Conservation (phyloP, 2,329 filamentous ascomycete genomes). For the Diaporthe amygdali region DNA sequence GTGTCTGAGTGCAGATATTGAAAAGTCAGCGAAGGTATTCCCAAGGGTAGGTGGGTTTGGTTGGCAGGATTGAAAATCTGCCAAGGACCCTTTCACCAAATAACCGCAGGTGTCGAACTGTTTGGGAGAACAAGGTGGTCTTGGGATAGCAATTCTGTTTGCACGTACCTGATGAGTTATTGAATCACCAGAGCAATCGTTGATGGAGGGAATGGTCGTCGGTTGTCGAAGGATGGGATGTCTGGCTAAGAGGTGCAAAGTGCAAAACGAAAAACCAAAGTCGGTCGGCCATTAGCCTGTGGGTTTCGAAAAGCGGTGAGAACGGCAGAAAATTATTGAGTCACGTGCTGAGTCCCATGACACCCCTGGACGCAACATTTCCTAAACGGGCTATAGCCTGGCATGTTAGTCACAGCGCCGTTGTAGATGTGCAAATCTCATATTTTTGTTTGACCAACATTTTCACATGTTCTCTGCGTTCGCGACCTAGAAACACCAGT, state of each 20-base stretch:
- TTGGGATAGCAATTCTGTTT: not conserved
- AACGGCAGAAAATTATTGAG: not conserved
- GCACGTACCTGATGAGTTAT: conserved; percentile 28
- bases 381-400: not conserved
- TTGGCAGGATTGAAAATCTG: not conserved
- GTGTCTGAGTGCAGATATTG: conserved; percentile 55
- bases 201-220: conserved; percentile 23
- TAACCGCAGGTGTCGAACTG: not conserved
- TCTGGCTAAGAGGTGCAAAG: conserved; percentile 16
- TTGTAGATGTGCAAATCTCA: not conserved
- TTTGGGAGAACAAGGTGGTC: not conserved
- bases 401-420: not conserved
- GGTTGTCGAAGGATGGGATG: conserved; percentile 22
- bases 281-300: conserved; percentile 15
- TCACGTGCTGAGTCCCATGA: conserved; percentile 17
- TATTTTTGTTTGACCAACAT: not conserved
- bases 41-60: not conserved
- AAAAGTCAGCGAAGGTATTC: conserved; percentile 30
- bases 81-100: not conserved
- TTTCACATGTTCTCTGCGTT: not conserved
- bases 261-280: conserved; percentile 15
- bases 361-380: not conserved
- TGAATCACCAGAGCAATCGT: conserved; percentile 28
- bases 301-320: conserved; percentile 19
- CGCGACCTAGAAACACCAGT: not conserved